Base-by-base conservation (phyloP, 352 stramenopile genomes). In the Globisporangium yorkense region DNA sequence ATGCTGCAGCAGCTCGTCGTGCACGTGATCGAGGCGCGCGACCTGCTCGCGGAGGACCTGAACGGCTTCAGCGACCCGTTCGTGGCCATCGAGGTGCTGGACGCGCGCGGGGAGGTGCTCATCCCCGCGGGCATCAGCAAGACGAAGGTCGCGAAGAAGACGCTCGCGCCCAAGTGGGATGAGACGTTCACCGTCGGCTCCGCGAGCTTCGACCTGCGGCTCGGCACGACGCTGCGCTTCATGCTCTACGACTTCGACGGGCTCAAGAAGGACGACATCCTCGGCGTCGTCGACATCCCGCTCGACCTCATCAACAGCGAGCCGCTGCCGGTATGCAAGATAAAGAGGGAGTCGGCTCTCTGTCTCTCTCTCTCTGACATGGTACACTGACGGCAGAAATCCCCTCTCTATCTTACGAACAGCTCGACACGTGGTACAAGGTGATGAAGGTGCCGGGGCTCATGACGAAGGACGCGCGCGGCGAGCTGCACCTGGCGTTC, bases 51-150 rank as follows among this genome's bases (percentile, higher is more conserved):
- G 3, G 80, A 74, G 48, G 83, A 90, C 68, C 51, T 76, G 29
- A 88, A 85, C 54, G 83, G 83, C 54, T 80, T 76, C 40, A 91
- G 80, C 68, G 80, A 90, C 63, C 80, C 80, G 54, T 90, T 81
- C 62, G 77, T 87, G 56, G 59, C 72, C 52, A 51, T 90, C 10
- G 65, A 70, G 50, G 74, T 84, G 51, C 65, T 86, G 33, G 76
- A 90, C 62, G 61, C 68, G 54, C 72, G 66, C 47, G 76, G 74
- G 53, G 62, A 74, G 6, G 60, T 65, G 16, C 59, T 88, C 41
- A 65, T 67, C 21, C 59, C 67, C 8, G 74, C 66, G 15, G 71
- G 72, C 6, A 56, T 58, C 39, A 68, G 71, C 66, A 79, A 87
- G 68, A 87, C 73, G 58, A 60, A 66, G 51, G 63, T 83, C 50